Percentiles rank a stretch among this genome's conserved stretches.
phyloP scores from a whole-genome alignment of 148 eudicot genomes.

The Silene conica region DNA sequence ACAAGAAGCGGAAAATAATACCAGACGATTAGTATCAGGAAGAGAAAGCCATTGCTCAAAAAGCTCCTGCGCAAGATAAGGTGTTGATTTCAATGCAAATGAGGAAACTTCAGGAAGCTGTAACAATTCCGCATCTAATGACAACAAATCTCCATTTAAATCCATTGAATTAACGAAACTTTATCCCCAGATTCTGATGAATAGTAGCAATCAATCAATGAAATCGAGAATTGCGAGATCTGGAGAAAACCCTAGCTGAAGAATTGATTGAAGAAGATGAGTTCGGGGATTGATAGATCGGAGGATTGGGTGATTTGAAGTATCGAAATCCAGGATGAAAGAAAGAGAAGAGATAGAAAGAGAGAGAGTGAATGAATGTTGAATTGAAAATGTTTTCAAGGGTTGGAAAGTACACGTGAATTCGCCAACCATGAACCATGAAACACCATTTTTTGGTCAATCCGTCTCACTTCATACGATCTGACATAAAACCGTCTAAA shows the following conservation, averaged over 20 bases:
- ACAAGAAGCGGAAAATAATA: constrained; percentile 21
- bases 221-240: not conserved
- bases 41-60: constrained; percentile 93
- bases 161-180: constrained; percentile 30
- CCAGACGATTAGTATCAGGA: constrained; percentile 63
- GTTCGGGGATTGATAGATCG: not conserved
- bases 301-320: not conserved
- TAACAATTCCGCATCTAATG: constrained; percentile 62
- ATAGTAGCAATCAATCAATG: not conserved
- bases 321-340: not conserved
- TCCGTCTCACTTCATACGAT: no score
- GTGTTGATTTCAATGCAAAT: constrained; percentile 62
- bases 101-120: constrained; percentile 82
- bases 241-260: constrained; percentile 16
- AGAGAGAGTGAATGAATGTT: not conserved
- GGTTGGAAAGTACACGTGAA: not conserved
- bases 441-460: no score
- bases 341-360: not conserved
- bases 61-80: constrained; percentile 62
- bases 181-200: not conserved
- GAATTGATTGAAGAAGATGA: constrained; percentile 6
- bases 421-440: no score
- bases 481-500: no score
- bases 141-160: constrained; percentile 60
- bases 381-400: not conserved